Evolutionary conservation across 148 eudicot species (phyloP).

Genomic region (Nepenthes gracilis): DNA sequence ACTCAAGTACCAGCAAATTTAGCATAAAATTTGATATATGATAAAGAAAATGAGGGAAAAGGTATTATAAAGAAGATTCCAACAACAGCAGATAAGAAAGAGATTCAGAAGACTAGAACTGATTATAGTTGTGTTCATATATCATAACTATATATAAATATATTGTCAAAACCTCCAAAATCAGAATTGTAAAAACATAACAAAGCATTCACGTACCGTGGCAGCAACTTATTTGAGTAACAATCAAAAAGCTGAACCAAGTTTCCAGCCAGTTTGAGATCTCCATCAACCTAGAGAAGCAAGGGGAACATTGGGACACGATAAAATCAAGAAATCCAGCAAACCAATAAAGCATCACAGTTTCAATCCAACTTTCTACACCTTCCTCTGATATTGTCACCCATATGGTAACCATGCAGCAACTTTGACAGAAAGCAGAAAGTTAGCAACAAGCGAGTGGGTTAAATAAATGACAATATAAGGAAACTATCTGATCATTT

Average conservation of each 20-base stretch:
- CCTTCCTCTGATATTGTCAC: too few species aligned
- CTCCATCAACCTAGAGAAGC: conserved; percentile 38
- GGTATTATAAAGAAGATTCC: too few species aligned
- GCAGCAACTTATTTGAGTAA: conserved; percentile 63
- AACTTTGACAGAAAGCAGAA: background rate
- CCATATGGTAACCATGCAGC: too few species aligned
- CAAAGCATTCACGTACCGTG: conserved; percentile 36
- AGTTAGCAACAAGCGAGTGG: background rate
- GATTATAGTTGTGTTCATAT: too few species aligned
- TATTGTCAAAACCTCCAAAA: background rate
- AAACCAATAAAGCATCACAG: background rate
- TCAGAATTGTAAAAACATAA: background rate
- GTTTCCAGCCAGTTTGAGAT: conserved; percentile 20
- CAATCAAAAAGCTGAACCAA: conserved; percentile 58
- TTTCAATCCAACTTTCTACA: too few species aligned
- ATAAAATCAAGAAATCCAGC: conserved; percentile 2
- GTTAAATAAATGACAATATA: background rate
- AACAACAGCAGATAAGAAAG: too few species aligned
- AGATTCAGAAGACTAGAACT: too few species aligned
- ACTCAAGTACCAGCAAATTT: too few species aligned
- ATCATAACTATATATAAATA: too few species aligned
- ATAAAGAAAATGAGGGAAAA: too few species aligned
- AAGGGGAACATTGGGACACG: background rate
- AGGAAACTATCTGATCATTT: background rate
- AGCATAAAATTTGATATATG: too few species aligned